Percentiles rank a stretch among this genome's conserved stretches.
phyloP scores from a whole-genome alignment of 2,329 filamentous ascomycete genomes.

The Neofusicoccum sp. region DNA sequence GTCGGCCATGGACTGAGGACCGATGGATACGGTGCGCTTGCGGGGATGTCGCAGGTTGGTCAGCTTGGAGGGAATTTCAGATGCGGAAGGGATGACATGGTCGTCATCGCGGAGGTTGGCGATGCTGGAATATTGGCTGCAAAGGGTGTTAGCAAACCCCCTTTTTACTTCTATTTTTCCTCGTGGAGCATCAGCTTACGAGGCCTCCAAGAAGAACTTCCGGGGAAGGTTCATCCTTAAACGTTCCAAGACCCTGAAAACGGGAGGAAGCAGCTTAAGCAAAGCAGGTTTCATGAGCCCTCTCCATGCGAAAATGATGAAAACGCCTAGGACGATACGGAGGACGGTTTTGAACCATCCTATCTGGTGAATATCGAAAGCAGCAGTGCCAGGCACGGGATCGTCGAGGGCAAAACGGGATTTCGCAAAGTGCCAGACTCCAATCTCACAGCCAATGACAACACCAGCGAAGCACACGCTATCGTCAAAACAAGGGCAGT shows the following conservation, averaged over 20 bases:
- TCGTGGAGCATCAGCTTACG: slow-evolving; percentile 44
- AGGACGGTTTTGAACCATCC: slow-evolving; percentile 63
- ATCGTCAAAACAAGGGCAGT: slow-evolving; percentile 96
- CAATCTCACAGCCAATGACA: slow-evolving; percentile 78
- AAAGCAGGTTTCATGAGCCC: slow-evolving; percentile 83
- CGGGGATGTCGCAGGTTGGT: slow-evolving; percentile 78
- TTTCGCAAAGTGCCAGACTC: slow-evolving; percentile 76
- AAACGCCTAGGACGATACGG: slow-evolving; percentile 75
- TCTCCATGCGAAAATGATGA: slow-evolving; percentile 85
- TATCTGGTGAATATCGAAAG: slow-evolving; percentile 65
- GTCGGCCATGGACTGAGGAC: slow-evolving; percentile 93
- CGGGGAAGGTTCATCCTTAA: slow-evolving; percentile 77
- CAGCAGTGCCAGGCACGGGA: slow-evolving; percentile 58
- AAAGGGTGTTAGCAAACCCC: background rate
- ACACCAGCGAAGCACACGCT: slow-evolving; percentile 91
- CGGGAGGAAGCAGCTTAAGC: slow-evolving; percentile 73
- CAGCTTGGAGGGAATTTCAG: slow-evolving; percentile 78
- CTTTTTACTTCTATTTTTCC: background rate
- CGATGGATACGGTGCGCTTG: slow-evolving; percentile 80
- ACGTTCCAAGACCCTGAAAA: slow-evolving; percentile 83
- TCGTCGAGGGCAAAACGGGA: slow-evolving; percentile 53
- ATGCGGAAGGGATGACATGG: slow-evolving; percentile 86
- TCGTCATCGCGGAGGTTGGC: slow-evolving; percentile 72
- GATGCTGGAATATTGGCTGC: slow-evolving; percentile 76
- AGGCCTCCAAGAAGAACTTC: slow-evolving; percentile 86